Evolutionary conservation across 2,329 filamentous ascomycete genomes (phyloP).

Genomic region (Dothidotthia symphoricarpi): DNA sequence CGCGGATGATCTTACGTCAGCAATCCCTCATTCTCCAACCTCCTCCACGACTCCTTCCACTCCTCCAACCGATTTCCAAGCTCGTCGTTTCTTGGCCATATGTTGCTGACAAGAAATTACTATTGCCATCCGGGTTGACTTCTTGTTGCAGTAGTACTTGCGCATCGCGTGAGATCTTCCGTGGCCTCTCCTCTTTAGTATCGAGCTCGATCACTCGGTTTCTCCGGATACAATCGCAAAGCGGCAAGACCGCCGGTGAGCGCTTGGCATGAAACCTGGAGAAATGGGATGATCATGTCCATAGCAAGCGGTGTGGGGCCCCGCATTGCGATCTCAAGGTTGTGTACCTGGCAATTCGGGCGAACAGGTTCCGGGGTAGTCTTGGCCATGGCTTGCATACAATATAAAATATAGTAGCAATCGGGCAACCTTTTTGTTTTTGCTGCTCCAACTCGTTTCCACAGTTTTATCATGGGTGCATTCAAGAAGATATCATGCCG

Average conservation of each 20-base stretch:
- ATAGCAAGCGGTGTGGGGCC: constrained; percentile 18
- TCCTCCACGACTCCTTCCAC: too few species aligned
- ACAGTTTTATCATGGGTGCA: constrained; percentile 10
- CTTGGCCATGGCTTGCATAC: constrained; percentile 24
- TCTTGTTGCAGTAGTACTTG: constrained; percentile 1
- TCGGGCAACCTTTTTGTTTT: neutral
- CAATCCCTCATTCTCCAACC: too few species aligned
- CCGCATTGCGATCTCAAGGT: constrained; percentile 16
- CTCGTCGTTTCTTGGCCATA: too few species aligned
- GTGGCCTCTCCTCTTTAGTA: constrained; percentile 2
- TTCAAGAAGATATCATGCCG: constrained; percentile 19
- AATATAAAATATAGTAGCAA: constrained; percentile 19
- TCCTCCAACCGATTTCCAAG: too few species aligned
- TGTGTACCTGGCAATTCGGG: constrained; percentile 26
- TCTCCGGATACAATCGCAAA: constrained; percentile 13
- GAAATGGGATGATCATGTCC: constrained; percentile 18
- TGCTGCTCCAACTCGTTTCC: constrained; percentile 2
- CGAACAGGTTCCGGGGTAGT: constrained; percentile 19
- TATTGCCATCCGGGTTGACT: neutral
- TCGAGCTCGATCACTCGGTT: constrained; percentile 11
- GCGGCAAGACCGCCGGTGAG: constrained; percentile 6
- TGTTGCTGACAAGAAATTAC: too few species aligned
- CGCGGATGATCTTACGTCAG: too few species aligned
- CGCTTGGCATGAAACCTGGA: constrained; percentile 16
- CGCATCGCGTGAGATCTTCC: neutral